phyloP scores from a whole-genome alignment of 495 filamentous ascomycete species.

The Usnea hakonensis region DNA sequence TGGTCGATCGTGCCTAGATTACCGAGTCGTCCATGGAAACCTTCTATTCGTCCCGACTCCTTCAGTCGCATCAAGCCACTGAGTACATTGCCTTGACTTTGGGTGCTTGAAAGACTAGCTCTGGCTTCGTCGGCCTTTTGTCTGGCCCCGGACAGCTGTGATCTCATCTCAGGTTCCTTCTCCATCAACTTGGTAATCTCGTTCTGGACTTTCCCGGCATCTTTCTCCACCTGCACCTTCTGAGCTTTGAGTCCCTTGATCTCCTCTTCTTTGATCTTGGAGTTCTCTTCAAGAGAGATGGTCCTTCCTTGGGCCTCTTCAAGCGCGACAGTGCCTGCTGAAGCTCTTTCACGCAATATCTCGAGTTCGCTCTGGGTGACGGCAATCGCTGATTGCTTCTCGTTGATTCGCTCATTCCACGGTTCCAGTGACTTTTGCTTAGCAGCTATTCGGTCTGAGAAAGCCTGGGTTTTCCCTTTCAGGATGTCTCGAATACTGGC shows the following conservation, averaged over 20 bases:
- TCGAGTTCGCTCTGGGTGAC: slow-evolving; percentile 91
- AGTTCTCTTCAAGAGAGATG: slow-evolving; percentile 57
- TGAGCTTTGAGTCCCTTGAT: slow-evolving; percentile 67
- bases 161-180: slow-evolving; percentile 71
- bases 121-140: slow-evolving; percentile 94
- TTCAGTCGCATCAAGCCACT: slow-evolving; percentile 87
- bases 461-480: slow-evolving; percentile 89
- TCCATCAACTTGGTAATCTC: slow-evolving; percentile 63
- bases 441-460: slow-evolving; percentile 81
- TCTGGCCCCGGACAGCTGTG: slow-evolving; percentile 75
- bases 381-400: slow-evolving; percentile 86
- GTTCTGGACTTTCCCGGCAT: slow-evolving; percentile 58
- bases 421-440: slow-evolving; percentile 95
- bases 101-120: slow-evolving; percentile 76
- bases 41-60: slow-evolving; percentile 91
- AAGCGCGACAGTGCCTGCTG: slow-evolving; percentile 72
- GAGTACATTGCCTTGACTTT: slow-evolving; percentile 88
- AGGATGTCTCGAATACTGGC: slow-evolving; percentile 69
- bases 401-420: slow-evolving; percentile 93
- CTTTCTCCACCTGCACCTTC: slow-evolving; percentile 62
- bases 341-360: slow-evolving; percentile 80
- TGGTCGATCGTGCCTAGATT: slow-evolving; percentile 94
- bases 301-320: slow-evolving; percentile 82
- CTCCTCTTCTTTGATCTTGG: slow-evolving; percentile 62
- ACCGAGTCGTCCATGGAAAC: slow-evolving; percentile 91